Base-by-base conservation (phyloP, 202 grass and related monocot genomes). In the Panicum virgatum region DNA sequence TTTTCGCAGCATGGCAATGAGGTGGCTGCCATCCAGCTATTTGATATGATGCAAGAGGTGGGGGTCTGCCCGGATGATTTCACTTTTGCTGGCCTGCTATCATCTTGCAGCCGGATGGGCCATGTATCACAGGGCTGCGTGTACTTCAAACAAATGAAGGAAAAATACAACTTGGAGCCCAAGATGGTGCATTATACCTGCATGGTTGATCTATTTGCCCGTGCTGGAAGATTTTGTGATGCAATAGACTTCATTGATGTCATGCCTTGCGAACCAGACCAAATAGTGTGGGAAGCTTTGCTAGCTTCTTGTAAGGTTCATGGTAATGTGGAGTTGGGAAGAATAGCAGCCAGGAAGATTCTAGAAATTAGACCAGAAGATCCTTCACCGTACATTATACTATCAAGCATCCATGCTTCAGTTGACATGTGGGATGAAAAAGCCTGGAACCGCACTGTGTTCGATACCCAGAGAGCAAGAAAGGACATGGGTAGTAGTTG, bases 141-240 rank as follows among this genome's bases (percentile, higher is more conserved):
- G 12, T 94, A 94, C 52, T 94, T 94, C 84, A 69, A 83, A 74
- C 62, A 76, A 26, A 94, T 94, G 87, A 90, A 69, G 12, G 11
- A 22, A 50, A 82, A 86, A 66, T 87, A 89, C 80, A 87, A 62
- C 5, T 25, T 94, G 58, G 59, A 81, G 44, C 92, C 92, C 7
- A 94, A 88, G 79, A 81, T 88, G 85, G 92, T 90, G 62, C 89
- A 94, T 29, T 90, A 91, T 74, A 84, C 92, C 45, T 94, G 89
- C 75, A 91, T 90, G 82, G 89, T 94, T 75, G 89, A 94, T 88
- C 71, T 91, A 72, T 87, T 91, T 76, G 89, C 81, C 22, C 92
- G 65, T 5, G 86, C 87, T 72, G 87, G 92, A 39, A 89, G 78
- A 89, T 89, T 91, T 81, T 78, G 50, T 58, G 89, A 91, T 83